Conservation (phyloP, 768 basidiomycete species). For the Mycena metata region DNA sequence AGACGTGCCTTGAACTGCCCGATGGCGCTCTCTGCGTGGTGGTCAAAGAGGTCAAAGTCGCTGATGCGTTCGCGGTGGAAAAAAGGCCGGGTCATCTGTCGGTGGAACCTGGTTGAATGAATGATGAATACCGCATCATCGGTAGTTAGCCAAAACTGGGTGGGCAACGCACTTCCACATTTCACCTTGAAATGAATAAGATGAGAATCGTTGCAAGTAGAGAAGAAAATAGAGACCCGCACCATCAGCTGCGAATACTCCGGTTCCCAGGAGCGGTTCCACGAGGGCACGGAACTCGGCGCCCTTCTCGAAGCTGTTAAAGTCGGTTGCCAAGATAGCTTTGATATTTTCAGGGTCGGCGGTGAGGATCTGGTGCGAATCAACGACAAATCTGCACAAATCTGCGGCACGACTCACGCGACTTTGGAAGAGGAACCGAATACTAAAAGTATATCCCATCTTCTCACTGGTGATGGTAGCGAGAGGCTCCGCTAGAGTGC, state of each 20-base stretch:
- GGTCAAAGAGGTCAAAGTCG: slow-evolving; percentile 74
- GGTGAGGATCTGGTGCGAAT: slow-evolving; percentile 52
- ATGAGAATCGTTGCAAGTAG: background rate
- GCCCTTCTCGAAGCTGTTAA: slow-evolving; percentile 62
- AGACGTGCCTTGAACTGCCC: slow-evolving; percentile 59
- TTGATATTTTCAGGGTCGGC: slow-evolving; percentile 64
- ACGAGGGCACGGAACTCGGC: slow-evolving; percentile 18
- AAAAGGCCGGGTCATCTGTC: slow-evolving; percentile 78
- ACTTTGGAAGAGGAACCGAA: slow-evolving; percentile 24
- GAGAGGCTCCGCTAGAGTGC: slow-evolving; percentile 5
- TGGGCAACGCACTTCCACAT: slow-evolving; percentile 71
- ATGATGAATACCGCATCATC: background rate
- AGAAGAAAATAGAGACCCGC: background rate
- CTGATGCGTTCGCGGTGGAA: slow-evolving; percentile 73
- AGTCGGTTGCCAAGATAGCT: slow-evolving; percentile 61
- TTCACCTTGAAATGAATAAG: slow-evolving; percentile 43
- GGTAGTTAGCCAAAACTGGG: no score
- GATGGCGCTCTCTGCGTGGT: slow-evolving; percentile 66
- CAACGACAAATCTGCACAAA: background rate
- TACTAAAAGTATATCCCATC: slow-evolving; percentile 18
- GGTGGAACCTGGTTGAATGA: slow-evolving; percentile 63
- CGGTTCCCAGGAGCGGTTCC: slow-evolving; percentile 62
- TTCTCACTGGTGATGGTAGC: background rate
- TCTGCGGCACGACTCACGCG: slow-evolving; percentile 1
- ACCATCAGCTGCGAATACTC: slow-evolving; percentile 76